Conservation (phyloP, 805 yeast species). For the Ogataea philodendri region DNA sequence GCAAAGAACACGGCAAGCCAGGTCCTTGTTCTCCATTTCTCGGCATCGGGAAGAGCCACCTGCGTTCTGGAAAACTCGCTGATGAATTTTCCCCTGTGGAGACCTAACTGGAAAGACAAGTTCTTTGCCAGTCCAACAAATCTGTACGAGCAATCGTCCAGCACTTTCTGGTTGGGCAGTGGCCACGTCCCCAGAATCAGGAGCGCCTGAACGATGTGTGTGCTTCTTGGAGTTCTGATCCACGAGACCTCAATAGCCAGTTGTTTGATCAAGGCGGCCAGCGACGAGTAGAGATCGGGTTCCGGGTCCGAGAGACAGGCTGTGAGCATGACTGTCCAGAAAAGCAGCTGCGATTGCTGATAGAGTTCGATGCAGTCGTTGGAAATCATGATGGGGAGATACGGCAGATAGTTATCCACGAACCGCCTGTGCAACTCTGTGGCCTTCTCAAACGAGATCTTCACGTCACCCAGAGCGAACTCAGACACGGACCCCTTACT, state of each 20-base stretch:
- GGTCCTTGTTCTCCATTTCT: conserved; percentile 88
- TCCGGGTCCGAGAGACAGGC: conserved; percentile 86
- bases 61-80: conserved; percentile 89
- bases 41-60: conserved; percentile 84
- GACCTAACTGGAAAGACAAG: conserved; percentile 79
- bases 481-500: conserved; percentile 46
- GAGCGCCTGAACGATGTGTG: conserved; percentile 89
- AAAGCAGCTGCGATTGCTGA: conserved; percentile 76
- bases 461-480: conserved; percentile 74
- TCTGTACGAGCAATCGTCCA: conserved; percentile 89
- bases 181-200: conserved; percentile 90
- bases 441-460: conserved; percentile 64
- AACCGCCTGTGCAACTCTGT: conserved; percentile 69
- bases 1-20: conserved; percentile 88
- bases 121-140: conserved; percentile 85
- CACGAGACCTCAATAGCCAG: conserved; percentile 90
- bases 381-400: conserved; percentile 74
- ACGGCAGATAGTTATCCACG: conserved; percentile 65
- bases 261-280: conserved; percentile 77
- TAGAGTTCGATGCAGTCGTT: conserved; percentile 72
- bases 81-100: conserved; percentile 89
- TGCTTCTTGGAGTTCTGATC: conserved; percentile 89
- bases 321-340: conserved; percentile 88
- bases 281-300: conserved; percentile 71
- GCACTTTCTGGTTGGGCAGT: conserved; percentile 83